Conservation (phyloP, 306 rosid species). For the Luffa acutangula region DNA sequence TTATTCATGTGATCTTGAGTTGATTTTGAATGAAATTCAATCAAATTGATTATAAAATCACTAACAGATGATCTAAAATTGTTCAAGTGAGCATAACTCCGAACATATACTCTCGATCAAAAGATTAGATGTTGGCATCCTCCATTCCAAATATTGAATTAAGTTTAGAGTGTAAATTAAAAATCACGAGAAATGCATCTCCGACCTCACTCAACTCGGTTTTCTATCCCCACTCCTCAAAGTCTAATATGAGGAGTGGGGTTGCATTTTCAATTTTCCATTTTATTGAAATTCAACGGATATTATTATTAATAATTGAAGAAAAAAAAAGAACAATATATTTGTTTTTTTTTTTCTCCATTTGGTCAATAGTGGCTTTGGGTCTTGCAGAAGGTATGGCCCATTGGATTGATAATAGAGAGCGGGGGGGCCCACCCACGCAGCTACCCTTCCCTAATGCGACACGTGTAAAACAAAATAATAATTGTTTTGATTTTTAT, state of each 20-base stretch:
- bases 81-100: too few relatives aligned
- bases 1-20: too few relatives aligned
- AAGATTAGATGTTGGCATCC: too few relatives aligned
- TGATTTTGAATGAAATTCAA: too few relatives aligned
- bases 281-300: not conserved
- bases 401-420: not conserved
- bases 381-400: not conserved
- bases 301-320: not conserved
- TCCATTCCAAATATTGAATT: too few relatives aligned
- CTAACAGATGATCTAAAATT: too few relatives aligned
- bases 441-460: not conserved
- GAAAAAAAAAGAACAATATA: not conserved
- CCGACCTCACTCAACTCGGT: too few relatives aligned
- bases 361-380: not conserved
- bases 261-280: not conserved
- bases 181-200: too few relatives aligned
- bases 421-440: not conserved
- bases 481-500: not conserved
- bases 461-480: not conserved
- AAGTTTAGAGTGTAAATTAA: too few relatives aligned
- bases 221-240: not conserved
- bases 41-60: too few relatives aligned
- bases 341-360: not conserved
- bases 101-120: too few relatives aligned
- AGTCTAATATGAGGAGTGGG: not conserved